A percentile compares a stretch with the other conserved stretches of the same genome.
phyloP scores from a whole-genome alignment of 2,329 filamentous ascomycete species.

The Endocalyx cinctus region DNA sequence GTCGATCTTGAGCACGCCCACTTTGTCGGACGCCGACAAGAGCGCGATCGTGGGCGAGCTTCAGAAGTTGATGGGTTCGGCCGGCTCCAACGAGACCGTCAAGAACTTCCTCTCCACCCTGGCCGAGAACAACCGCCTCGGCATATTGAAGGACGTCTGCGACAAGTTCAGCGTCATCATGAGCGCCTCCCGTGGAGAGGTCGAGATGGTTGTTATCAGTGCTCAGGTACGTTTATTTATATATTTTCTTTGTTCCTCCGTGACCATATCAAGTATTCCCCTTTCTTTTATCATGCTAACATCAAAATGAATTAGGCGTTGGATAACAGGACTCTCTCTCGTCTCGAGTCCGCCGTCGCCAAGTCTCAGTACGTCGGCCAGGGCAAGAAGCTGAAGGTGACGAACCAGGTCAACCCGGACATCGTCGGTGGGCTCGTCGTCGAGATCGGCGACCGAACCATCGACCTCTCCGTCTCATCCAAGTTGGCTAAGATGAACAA shows the following conservation, averaged over 20 bases:
- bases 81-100: constrained; percentile 70
- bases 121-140: constrained; percentile 93
- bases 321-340: constrained; percentile 78
- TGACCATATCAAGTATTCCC: too few relatives aligned
- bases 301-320: too few relatives aligned
- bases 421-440: constrained; percentile 92
- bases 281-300: too few relatives aligned
- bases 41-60: constrained; percentile 80
- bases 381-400: constrained; percentile 98
- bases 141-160: constrained; percentile 73
- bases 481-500: constrained; percentile 99
- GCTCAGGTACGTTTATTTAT: too few relatives aligned
- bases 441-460: constrained; percentile 95
- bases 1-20: constrained; percentile 72
- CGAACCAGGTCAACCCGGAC: constrained; percentile 90
- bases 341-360: constrained; percentile 80
- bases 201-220: constrained; percentile 88
- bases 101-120: constrained; percentile 91
- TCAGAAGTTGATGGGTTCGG: constrained; percentile 69
- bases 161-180: constrained; percentile 87
- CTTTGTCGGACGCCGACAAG: constrained; percentile 77
- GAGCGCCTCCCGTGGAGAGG: constrained; percentile 83
- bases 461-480: constrained; percentile 91
- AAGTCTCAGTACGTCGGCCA: constrained; percentile 85
- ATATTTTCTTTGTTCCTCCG: too few relatives aligned